Conservation (phyloP, 345 rosid species). For the Euphorbia lathyris region DNA sequence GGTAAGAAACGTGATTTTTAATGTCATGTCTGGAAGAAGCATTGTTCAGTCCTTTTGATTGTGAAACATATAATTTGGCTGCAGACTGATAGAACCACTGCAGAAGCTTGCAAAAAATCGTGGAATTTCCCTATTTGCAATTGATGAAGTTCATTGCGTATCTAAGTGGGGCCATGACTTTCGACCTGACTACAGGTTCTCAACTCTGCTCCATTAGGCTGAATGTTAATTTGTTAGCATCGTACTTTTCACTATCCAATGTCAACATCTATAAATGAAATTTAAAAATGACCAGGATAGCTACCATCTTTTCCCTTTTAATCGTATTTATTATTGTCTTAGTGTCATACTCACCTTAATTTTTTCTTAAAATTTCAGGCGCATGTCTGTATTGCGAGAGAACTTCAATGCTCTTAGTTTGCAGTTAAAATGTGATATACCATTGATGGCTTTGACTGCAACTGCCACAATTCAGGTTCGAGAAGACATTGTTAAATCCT, state of each 20-base stretch:
- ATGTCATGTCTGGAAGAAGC: slow-evolving; percentile 12
- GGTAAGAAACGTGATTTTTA: slow-evolving; percentile 47
- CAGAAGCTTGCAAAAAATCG: slow-evolving; percentile 69
- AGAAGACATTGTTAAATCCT: slow-evolving; percentile 66
- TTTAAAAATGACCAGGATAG: background rate
- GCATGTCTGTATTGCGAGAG: slow-evolving; percentile 60
- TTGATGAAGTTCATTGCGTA: slow-evolving; percentile 90
- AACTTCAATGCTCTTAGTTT: slow-evolving; percentile 52
- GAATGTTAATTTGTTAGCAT: too few species aligned
- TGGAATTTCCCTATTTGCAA: slow-evolving; percentile 83
- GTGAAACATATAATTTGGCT: slow-evolving; percentile 11
- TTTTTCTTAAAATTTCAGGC: slow-evolving; percentile 48
- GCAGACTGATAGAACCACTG: slow-evolving; percentile 69
- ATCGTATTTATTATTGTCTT: background rate
- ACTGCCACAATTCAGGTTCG: slow-evolving; percentile 76
- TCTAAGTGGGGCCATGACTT: slow-evolving; percentile 99
- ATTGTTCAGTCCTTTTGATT: slow-evolving; percentile 7
- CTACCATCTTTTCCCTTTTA: background rate
- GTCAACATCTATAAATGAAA: background rate
- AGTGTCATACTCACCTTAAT: background rate
- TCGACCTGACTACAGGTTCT: slow-evolving; percentile 73
- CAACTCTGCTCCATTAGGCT: background rate
- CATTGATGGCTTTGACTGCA: slow-evolving; percentile 92
- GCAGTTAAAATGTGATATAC: slow-evolving; percentile 58
- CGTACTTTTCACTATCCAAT: too few species aligned